phyloP scores from a whole-genome alignment of 805 yeast genomes.

The Isabelozyma rhagii region DNA sequence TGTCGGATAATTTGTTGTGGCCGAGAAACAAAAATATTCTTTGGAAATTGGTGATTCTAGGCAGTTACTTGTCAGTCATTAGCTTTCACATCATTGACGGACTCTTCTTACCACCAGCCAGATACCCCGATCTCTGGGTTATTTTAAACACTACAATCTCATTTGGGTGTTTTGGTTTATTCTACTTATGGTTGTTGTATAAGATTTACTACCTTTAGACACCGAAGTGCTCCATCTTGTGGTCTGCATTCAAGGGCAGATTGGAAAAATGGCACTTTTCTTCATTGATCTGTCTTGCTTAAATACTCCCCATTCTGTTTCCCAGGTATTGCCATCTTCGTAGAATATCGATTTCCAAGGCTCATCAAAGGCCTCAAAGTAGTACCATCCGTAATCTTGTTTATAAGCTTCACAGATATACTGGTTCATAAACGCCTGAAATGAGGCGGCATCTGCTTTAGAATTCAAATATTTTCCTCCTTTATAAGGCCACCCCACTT shows the following conservation, averaged over 20 bases:
- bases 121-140: constrained; percentile 84
- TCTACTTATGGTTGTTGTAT: constrained; percentile 81
- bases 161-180: constrained; percentile 68
- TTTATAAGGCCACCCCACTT: constrained; percentile 70
- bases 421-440: constrained; percentile 46
- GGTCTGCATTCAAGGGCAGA: not conserved
- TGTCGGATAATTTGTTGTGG: constrained; percentile 14
- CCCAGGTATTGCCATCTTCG: constrained; percentile 52
- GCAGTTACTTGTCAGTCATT: constrained; percentile 42
- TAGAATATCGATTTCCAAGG: constrained; percentile 63
- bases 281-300: constrained; percentile 46
- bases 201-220: constrained; percentile 23
- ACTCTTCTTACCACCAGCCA: constrained; percentile 47
- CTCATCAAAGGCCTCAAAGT: constrained; percentile 70
- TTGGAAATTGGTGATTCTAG: constrained; percentile 22
- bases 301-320: constrained; percentile 71
- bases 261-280: not conserved
- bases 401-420: constrained; percentile 50
- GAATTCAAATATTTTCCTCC: constrained; percentile 53
- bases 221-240: not conserved
- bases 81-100: constrained; percentile 55
- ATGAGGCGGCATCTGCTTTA: constrained; percentile 41
- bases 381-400: constrained; percentile 47
- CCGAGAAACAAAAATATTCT: constrained; percentile 17
- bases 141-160: constrained; percentile 70